Evolutionary conservation across 2,329 filamentous ascomycete genomes (phyloP).

Genomic region (Ophiostoma ips): DNA sequence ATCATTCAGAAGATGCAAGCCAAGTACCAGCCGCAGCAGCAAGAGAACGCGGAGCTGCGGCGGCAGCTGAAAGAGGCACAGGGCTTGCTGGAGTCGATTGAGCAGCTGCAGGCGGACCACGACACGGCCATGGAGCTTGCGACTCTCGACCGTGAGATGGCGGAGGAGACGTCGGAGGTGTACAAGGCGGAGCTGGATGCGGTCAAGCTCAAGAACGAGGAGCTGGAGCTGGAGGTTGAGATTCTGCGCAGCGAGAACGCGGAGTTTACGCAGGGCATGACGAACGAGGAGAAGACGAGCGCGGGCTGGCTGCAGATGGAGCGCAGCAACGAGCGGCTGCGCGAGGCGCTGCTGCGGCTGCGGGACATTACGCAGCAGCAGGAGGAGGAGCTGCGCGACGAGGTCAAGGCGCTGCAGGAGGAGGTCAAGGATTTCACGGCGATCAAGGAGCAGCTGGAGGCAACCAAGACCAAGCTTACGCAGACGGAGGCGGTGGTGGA

Average conservation of each 20-base stretch:
- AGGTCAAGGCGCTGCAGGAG: slow-evolving; percentile 60
- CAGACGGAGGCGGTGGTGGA: slow-evolving; percentile 64
- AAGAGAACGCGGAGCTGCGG: slow-evolving; percentile 63
- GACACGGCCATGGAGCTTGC: slow-evolving; percentile 77
- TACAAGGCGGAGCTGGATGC: slow-evolving; percentile 68
- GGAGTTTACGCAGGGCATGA: slow-evolving; percentile 72
- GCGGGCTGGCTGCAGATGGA: slow-evolving; percentile 88
- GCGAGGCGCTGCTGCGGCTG: slow-evolving; percentile 70
- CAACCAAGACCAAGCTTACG: slow-evolving; percentile 57
- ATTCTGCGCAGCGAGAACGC: slow-evolving; percentile 77
- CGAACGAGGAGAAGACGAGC: slow-evolving; percentile 72
- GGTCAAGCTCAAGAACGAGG: slow-evolving; percentile 62
- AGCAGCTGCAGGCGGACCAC: slow-evolving; percentile 66
- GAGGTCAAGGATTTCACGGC: slow-evolving; percentile 54
- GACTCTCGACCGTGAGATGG: slow-evolving; percentile 86
- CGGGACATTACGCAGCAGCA: slow-evolving; percentile 79
- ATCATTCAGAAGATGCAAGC: slow-evolving; percentile 85
- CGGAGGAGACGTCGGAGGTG: slow-evolving; percentile 79
- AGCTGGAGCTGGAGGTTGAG: slow-evolving; percentile 77
- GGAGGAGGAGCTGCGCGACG: slow-evolving; percentile 62
- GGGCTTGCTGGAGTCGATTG: slow-evolving; percentile 51
- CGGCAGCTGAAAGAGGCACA: slow-evolving; percentile 68
- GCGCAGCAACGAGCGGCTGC: slow-evolving; percentile 72
- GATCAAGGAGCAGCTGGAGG: slow-evolving; percentile 55
- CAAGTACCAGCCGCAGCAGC: slow-evolving; percentile 75